These are phyloP conservation scores for Jaenimonas drosophilae DNA, from an alignment of 208 protist genomes.

Conservation along the genomic window DNA sequence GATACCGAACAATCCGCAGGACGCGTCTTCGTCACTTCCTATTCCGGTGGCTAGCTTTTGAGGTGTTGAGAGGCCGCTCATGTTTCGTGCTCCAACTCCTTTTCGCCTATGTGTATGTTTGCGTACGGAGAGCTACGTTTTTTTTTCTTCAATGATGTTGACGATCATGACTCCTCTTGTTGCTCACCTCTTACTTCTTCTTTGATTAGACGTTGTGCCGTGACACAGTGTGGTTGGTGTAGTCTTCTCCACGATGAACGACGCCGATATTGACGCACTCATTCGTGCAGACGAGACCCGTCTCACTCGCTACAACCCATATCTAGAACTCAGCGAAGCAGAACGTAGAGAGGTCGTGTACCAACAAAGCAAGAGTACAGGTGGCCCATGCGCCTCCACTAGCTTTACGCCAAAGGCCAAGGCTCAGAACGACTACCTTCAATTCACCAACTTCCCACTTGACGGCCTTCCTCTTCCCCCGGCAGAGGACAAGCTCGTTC, in stretches of 20 bases:
- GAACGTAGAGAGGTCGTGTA: conserved; percentile 4
- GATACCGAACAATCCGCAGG: too few species aligned
- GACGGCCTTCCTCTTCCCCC: conserved; percentile 4
- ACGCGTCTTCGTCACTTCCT: too few species aligned
- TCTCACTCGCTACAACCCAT: conserved; percentile 1
- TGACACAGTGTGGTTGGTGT: too few species aligned
- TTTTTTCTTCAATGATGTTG: too few species aligned
- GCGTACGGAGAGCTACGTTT: not conserved
- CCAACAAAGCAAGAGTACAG: not conserved
- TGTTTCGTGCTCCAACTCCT: not conserved
- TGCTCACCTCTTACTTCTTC: not conserved
- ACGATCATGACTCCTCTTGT: too few species aligned
- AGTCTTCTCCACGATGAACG: too few species aligned
- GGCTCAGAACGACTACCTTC: not conserved
- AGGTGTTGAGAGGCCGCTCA: too few species aligned
- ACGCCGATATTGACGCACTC: too few species aligned
- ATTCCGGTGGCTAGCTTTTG: too few species aligned
- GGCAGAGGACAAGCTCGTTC: conserved; percentile 11
- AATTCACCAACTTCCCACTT: conserved; percentile 3
- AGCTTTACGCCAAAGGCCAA: not conserved
- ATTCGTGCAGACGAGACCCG: conserved; percentile 8
- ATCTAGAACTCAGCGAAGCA: not conserved
- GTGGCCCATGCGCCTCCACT: not conserved
- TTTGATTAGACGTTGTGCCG: too few species aligned
- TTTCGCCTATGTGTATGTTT: not conserved